Base-by-base conservation (phyloP, 2,329 filamentous ascomycete genomes). In the Cladosporium velox region DNA sequence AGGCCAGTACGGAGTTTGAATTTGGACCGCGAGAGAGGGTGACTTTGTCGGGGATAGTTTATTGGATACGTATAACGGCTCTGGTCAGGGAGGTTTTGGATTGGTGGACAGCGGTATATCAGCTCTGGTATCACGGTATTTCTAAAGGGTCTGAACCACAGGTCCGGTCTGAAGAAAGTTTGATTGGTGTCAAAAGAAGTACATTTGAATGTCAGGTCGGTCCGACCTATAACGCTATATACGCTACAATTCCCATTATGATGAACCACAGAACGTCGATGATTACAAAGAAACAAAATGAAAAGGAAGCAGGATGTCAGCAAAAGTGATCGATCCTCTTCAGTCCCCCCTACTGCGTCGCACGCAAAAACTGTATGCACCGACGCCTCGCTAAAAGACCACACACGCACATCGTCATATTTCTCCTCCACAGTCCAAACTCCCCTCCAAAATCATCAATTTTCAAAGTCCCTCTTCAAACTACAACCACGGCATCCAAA, bases 401-500 rank as follows among this genome's bases (percentile, higher is more conserved):
- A 52, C 32, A 32, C 30, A 34, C 18, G 2, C 52, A 11, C 38
- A 47, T 59, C 55, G 15, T 52, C 51, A 34, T 30, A n/a, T 54
- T n/a, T n/a, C 34, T 26, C 11, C 14, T 41, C 34, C 57, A n/a
- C 41, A 15, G 21, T 32, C 34, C 35, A 44, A 59, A 26, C 24
- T 28, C 26, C 24, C 21, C n/a, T 59, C 15, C 24, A 59, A 4
- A 30, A 59, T 35, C 4, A 15, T n/a, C 32, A n/a, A 10, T n/a
- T n/a, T 8, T 21, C 24, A 26, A 21, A 18, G 4, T 34, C 4
- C 38, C 14, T 41, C 34, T 15, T 41, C 32, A 26, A 12, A 44
- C 49, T 57, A 98, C 75, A 98, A 82, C 82, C 96, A 99, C 28
- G 92, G 90, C 94, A 98, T 98, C 93, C 95, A 99, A 72, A 99